Percentiles rank a stretch among this genome's conserved stretches.
phyloP scores from a whole-genome alignment of 306 rosid genomes.

The Fragaria iinumae region DNA sequence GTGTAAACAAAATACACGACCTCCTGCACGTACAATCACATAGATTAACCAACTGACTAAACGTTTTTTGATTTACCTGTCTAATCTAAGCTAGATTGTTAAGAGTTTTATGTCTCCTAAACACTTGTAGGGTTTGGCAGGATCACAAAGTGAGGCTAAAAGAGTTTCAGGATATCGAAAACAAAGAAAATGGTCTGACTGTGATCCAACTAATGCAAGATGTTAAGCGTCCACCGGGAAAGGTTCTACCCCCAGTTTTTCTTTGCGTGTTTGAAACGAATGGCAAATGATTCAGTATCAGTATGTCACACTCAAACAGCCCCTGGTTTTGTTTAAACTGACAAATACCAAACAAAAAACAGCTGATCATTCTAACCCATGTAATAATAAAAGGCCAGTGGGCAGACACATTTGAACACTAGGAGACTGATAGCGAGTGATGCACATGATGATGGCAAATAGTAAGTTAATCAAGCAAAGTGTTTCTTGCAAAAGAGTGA shows the following conservation, averaged over 20 bases:
- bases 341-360: not conserved
- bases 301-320: slow-evolving; percentile 25
- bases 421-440: not conserved
- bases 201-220: not conserved
- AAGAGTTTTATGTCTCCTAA: not conserved
- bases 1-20: not conserved
- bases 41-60: not conserved
- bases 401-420: slow-evolving; percentile 9
- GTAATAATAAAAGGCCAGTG: slow-evolving; percentile 10
- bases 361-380: not conserved
- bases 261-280: slow-evolving; percentile 10
- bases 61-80: not conserved
- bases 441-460: slow-evolving; percentile 7
- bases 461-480: slow-evolving; percentile 17
- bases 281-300: not conserved
- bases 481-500: slow-evolving; percentile 21
- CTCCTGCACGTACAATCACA: not conserved
- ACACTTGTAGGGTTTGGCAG: not conserved
- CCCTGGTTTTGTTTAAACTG: slow-evolving; percentile 45
- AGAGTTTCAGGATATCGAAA: not conserved
- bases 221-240: slow-evolving; percentile 36
- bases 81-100: not conserved
- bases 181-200: not conserved
- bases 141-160: not conserved
- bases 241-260: slow-evolving; percentile 5